Evolutionary conservation across 441 rosid species (phyloP), one percentile per base, ranked within the genome.

Genomic region (Populus hybrid): DNA sequence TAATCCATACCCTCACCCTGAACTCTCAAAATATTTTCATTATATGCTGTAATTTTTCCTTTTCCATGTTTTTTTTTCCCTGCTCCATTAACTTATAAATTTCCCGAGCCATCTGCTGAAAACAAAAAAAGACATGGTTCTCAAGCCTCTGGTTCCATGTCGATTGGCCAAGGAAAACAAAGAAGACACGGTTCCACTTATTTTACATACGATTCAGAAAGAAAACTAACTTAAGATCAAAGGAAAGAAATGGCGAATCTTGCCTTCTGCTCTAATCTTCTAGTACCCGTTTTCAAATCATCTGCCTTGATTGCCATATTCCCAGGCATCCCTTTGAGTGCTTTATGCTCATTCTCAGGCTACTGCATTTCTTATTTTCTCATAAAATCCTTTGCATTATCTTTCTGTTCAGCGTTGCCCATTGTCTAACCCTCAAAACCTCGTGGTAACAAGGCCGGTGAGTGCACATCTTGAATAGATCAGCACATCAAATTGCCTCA

Each of bases 21-120:
- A 18, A 31, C 61, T 53, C 72, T 29, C 77, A 18, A 50, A 18
- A 29, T n/a, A 40, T 75, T 29, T 23, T 24, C 6, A 29, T 24
- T 5, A 18, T 33, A 68, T 23, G 35, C n/a, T 53, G 61, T 53
- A 53, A 33, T 56, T 76, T 36, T 75, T 45, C 68, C 23, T 76
- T 76, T 38, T n/a, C 14, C 36, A 31, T 14, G n/a, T 50, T 2
- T 24, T 11, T 71, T 42, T 24, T 45, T 1, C 40, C n/a, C n/a
- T 50, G 59, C 7, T 50, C 59, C 59, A 53, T 53, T 18, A 53
- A 53, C 61, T 1, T 53, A 0, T 0, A 16, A 16, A 53, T 16
- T 53, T 2, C 61, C 61, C 18, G 9, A 53, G 20, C 56, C 56
- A 14, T 50, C 18, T 50, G 7, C 56, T 16, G 2, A 6, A 53